Base-by-base conservation (phyloP, 2,329 filamentous ascomycete genomes). In the Ascosphaera pollenicola region DNA sequence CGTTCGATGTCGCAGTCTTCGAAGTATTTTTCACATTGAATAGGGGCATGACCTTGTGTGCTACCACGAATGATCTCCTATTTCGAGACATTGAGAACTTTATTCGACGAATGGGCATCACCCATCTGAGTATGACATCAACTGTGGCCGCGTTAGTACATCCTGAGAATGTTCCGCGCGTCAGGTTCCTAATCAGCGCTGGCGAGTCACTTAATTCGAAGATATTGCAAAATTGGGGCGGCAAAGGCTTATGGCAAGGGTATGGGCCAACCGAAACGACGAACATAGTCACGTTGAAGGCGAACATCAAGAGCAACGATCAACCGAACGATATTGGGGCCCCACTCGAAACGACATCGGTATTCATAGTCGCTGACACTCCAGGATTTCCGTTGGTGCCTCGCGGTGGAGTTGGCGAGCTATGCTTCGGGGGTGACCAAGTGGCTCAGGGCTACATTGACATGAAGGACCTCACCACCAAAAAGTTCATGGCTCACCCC, bases 401-500 rank as follows among this genome's bases (percentile, higher is more conserved):
- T 0, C 51, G 69, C 10, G 70, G 70, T 1, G 61, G 65, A 0
- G 55, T 70, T 1, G 69, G 69, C 0, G 72, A 77, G 47, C 55
- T 77, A 2, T 61, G 74, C 3, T 65, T 77, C 26, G 70, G 75
- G 46, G 70, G 70, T 0, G 66, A 68, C 0, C 68, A 58, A 21
- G 54, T 63, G 7, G 59, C 57, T 1, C 51, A 53, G 32, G 54
- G 54, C 1, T 57, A 57, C 42, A n/a, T 89, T 18, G 72, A 76
- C 41, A 63, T 69, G 54, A 65, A 70, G 0, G 63, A 68, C 3
- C 56, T 80, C 31, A 82, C 77, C 1, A 54, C 61, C 0, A 57
- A 65, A 10, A 82, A 75, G 47, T 82, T 92, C 42, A 63, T 87
- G 36, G 45, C 71, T 0, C 78, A 91, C 49, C 65, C 74, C 0